These are phyloP conservation scores for Mimosa bimucronata DNA, from an alignment of 306 rosid genomes.

Conservation along the genomic window DNA sequence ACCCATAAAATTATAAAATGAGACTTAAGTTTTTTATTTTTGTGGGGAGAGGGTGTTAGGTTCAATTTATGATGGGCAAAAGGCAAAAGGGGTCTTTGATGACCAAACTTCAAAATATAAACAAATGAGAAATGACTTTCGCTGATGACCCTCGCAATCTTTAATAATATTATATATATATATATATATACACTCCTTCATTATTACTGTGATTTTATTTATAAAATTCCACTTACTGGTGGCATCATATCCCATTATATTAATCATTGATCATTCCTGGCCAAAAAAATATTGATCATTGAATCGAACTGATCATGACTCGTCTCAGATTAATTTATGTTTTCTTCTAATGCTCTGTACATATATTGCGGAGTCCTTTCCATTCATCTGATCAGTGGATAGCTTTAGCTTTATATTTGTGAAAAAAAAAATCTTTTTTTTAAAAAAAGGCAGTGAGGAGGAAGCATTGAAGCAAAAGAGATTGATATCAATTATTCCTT, in stretches of 20 bases:
- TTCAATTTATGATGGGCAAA: neutral
- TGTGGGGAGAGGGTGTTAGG: neutral
- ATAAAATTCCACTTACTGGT: conserved; percentile 34
- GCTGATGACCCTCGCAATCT: conserved; percentile 49
- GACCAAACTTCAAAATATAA: neutral
- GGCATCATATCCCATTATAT: conserved; percentile 38
- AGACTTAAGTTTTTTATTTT: too few relatives aligned
- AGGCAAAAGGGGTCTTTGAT: neutral
- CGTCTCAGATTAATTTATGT: neutral
- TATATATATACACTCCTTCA: too few relatives aligned
- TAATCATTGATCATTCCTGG: conserved; percentile 35
- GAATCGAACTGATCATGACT: neutral
- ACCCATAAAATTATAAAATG: neutral
- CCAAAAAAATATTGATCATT: conserved; percentile 35
- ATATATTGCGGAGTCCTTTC: neutral
- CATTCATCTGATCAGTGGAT: neutral
- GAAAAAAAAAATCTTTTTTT: neutral
- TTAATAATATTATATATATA: conserved; percentile 26
- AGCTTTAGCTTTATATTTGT: neutral
- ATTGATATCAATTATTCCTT: neutral
- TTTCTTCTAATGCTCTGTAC: neutral
- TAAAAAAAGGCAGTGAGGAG: neutral
- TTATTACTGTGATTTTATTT: conserved; percentile 37
- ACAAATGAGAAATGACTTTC: conserved; percentile 19
- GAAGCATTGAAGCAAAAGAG: neutral